Percentiles rank a stretch among this genome's conserved stretches.
phyloP scores from a whole-genome alignment of 2,329 filamentous ascomycete genomes.

The Colletotrichum gigasporum region DNA sequence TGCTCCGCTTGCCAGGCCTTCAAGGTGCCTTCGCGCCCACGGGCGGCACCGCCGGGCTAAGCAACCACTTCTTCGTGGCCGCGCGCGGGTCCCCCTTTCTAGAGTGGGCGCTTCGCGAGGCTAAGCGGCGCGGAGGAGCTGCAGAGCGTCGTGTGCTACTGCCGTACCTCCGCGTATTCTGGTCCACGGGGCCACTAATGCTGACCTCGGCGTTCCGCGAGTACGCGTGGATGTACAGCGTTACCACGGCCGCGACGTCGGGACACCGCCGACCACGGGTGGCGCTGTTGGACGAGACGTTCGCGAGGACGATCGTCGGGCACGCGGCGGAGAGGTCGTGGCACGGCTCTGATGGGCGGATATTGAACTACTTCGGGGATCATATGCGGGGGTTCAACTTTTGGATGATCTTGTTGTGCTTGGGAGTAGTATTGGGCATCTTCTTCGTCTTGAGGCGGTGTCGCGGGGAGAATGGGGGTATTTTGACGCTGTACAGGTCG shows the following conservation, averaged over 20 bases:
- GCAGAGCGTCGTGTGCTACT: slow-evolving; percentile 30
- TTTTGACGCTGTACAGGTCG: background rate
- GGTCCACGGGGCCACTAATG: slow-evolving; percentile 39
- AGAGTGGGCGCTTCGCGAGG: slow-evolving; percentile 34
- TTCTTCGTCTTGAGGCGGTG: background rate
- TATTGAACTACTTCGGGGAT: slow-evolving; percentile 35
- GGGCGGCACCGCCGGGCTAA: slow-evolving; percentile 24
- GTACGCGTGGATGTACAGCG: slow-evolving; percentile 33
- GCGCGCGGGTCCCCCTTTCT: slow-evolving; percentile 31
- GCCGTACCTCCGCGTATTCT: slow-evolving; percentile 37
- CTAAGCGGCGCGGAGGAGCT: slow-evolving; percentile 33
- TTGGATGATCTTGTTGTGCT: background rate
- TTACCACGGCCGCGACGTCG: too few relatives aligned
- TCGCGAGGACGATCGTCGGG: slow-evolving; percentile 13
- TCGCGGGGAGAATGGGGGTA: background rate
- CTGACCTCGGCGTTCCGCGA: slow-evolving; percentile 33
- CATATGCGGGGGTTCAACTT: background rate
- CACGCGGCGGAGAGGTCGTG: slow-evolving; percentile 37
- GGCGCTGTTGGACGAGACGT: slow-evolving; percentile 31
- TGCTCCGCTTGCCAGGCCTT: slow-evolving; percentile 24
- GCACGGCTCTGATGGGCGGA: slow-evolving; percentile 35
- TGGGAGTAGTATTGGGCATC: background rate
- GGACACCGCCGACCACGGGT: background rate
- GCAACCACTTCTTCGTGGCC: slow-evolving; percentile 40
- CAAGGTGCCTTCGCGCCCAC: slow-evolving; percentile 32